Base-by-base conservation (phyloP, 805 yeast species). In the Candida tammaniensis region DNA sequence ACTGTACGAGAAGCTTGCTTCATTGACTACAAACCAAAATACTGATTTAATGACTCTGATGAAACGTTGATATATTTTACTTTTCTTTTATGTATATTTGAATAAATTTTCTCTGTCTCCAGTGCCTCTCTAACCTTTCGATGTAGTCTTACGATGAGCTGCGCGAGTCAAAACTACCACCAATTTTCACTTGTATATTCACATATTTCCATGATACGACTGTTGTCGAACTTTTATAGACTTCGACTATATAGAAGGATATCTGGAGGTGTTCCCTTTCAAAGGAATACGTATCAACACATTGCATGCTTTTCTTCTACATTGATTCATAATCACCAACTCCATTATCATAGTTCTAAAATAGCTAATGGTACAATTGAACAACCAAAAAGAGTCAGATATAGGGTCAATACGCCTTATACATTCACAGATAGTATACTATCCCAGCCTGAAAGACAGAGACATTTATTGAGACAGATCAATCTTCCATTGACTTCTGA, bases 1-100 rank as follows among this genome's bases (percentile, higher is more conserved):
- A 64, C 70, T 64, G 70, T 64, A 62, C 64, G 59, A 64, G 68
- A 50, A 52, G 70, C 40, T 39, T 28, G 39, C 61, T 53, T 57
- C 68, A 35, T 39, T 61, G 68, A 61, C 59, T 61, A 59, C 65
- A 50, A 49, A 30, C 39, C 40, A 56, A 56, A 54, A 44, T 30
- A 61, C 70, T 64, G 70, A 64, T 64, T 64, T 64, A 67, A 67
- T 67, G 73, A 67, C 61, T 65, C 73, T 67, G 73, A 67, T 38
- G 35, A 29, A 25, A 24, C 25, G 27, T 17, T n/a, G 20, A 8
- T 27, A 34, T 34, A 34, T 34, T 24, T 34, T 27, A 28, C 12
- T 5, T 10, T 25, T 30, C 33, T 32, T 32, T 29, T 33, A 6
- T 30, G 21, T 33, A 24, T 35, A 30, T 20, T 9, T 24, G 15